A percentile compares a stretch with the other conserved stretches of the same genome.
Conservation (phyloP, 345 rosid species). For the Pistacia vera region DNA sequence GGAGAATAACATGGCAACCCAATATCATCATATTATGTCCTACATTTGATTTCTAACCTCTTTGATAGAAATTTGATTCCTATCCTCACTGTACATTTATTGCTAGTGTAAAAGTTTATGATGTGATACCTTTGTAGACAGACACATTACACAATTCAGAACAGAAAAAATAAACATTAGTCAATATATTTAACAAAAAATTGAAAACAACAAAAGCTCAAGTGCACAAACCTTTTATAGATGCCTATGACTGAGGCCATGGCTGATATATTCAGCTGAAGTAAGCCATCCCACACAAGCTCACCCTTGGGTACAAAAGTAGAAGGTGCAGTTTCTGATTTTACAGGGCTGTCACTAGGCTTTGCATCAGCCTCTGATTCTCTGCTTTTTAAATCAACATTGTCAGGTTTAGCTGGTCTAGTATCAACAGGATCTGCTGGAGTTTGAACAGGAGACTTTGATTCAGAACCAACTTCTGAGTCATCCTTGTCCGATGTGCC, state of each 20-base stretch:
- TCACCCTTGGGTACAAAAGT: slow-evolving; percentile 42
- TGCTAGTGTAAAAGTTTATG: neutral
- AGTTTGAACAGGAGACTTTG: slow-evolving; percentile 43
- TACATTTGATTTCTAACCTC: neutral
- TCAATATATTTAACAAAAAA: neutral
- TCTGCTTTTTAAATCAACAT: slow-evolving; percentile 19
- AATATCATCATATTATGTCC: neutral
- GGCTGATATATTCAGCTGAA: slow-evolving; percentile 62
- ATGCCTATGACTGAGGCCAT: slow-evolving; percentile 55
- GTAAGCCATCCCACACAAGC: slow-evolving; percentile 74
- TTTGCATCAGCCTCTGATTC: slow-evolving; percentile 28
- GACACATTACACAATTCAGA: neutral
- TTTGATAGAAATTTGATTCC: neutral
- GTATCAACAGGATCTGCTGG: slow-evolving; percentile 30
- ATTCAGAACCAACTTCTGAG: slow-evolving; percentile 28
- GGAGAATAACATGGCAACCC: neutral
- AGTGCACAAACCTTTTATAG: slow-evolving; percentile 65
- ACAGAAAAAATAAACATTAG: neutral
- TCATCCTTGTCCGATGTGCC: slow-evolving; percentile 43
- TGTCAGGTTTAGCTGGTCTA: slow-evolving; percentile 32
- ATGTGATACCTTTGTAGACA: neutral
- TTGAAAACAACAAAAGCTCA: neutral
- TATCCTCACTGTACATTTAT: neutral
- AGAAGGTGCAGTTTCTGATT: slow-evolving; percentile 23
- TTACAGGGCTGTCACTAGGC: slow-evolving; percentile 25